Conservation (phyloP, 176 grass and related monocot species). For the Bothriochloa decipiens region DNA sequence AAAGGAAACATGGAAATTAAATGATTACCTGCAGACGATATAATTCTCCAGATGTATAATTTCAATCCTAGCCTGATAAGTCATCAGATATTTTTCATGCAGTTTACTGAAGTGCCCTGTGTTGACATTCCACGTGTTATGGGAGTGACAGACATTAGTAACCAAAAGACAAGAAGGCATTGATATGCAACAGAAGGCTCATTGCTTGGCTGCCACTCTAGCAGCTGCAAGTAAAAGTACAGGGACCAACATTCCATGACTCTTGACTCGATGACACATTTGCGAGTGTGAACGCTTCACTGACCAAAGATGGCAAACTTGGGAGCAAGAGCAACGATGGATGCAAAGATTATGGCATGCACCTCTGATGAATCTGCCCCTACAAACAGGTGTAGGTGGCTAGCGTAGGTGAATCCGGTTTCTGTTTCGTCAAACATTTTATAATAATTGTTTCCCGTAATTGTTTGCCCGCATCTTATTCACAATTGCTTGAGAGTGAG, state of each 20-base stretch:
- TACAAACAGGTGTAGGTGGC: background rate
- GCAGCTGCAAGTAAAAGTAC: constrained; percentile 1
- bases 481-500: no score
- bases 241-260: background rate
- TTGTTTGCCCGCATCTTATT: no score
- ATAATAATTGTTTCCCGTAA: no score
- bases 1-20: no score
- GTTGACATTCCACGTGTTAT: background rate
- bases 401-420: no score
- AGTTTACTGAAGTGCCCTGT: background rate
- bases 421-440: no score
- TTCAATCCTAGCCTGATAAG: no score
- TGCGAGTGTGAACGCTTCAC: background rate
- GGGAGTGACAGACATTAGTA: background rate
- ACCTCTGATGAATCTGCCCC: background rate
- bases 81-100: no score
- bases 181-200: background rate
- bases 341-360: background rate
- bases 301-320: background rate
- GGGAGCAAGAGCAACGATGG: background rate
- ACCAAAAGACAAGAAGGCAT: background rate
- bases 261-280: background rate
- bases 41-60: no score
- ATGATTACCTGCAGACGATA: no score
- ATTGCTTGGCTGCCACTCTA: constrained; percentile 32